Conservation (phyloP, 331 rosid species). For the Saraca asoca region DNA sequence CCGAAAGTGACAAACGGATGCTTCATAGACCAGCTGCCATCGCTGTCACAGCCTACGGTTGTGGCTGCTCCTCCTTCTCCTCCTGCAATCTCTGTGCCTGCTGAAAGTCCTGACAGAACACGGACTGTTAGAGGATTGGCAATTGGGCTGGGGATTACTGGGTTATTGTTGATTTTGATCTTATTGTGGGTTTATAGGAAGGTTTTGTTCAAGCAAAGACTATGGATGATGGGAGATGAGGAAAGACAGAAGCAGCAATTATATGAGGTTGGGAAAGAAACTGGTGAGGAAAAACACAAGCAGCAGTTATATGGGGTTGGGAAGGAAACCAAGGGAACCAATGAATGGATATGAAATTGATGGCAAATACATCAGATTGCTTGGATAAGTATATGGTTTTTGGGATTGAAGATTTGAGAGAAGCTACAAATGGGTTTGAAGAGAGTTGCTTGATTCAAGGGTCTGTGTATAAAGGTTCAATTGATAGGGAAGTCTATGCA, state of each 20-base stretch:
- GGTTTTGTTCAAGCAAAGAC: constrained; percentile 39
- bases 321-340: constrained; percentile 27
- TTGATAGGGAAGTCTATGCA: constrained; percentile 67
- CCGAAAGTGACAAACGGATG: too few relatives aligned
- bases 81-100: constrained; percentile 35
- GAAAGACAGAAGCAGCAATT: constrained; percentile 34
- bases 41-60: constrained; percentile 55
- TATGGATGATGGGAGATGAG: constrained; percentile 30
- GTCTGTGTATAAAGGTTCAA: constrained; percentile 70
- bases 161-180: constrained; percentile 57
- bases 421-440: constrained; percentile 71
- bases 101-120: constrained; percentile 38
- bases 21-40: constrained; percentile 55
- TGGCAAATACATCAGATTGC: constrained; percentile 89
- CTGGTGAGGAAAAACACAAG: constrained; percentile 44
- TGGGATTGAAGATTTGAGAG: constrained; percentile 60
- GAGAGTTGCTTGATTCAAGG: constrained; percentile 73
- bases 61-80: constrained; percentile 28
- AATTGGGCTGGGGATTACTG: constrained; percentile 63
- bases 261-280: constrained; percentile 29
- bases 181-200: constrained; percentile 53
- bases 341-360: constrained; percentile 56
- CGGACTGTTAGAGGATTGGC: constrained; percentile 66
- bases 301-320: constrained; percentile 24
- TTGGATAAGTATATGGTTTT: constrained; percentile 89